Base-by-base conservation (phyloP, 2,329 filamentous ascomycete species). In the Hypocreales sp. region DNA sequence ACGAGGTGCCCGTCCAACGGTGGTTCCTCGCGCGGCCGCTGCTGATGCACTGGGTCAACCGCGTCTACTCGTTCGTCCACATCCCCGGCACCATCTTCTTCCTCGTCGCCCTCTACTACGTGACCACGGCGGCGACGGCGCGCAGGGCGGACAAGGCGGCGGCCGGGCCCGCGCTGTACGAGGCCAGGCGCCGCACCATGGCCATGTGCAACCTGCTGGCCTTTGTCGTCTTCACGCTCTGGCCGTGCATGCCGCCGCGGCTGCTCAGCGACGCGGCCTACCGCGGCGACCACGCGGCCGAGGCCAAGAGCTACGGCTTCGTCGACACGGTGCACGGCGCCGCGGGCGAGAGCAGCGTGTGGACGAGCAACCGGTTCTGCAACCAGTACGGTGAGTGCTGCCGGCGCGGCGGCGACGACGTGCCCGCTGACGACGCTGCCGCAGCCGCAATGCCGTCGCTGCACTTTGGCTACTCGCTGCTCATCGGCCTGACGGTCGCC, bases 61-160 rank as follows among this genome's bases (percentile, higher is more conserved):
- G 75, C 41, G 62, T 68, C 16, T 82, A 82, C 51, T 80, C 75
- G 5, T 81, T 80, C 50, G 79, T 83, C 41, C 78, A 82, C 47
- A 82, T 82, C 31, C 78, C 77, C 1, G 77, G 75, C 10, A 81
- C 76, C 5, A 81, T 82, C 37, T 60, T 75, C 24, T 83, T 80
- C 42, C 82, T 80, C 42, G 54, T 64, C 20, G 64, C 69, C 43
- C 61, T 82, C 5, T 82, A 71, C 53, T 79, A 77, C 53, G 65
- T 76, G 44, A 80, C 74, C 25, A 79, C 72, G 15, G 44, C 17
- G 32, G 42, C 29, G 27, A 34, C 22, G 37, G 36, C 25, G n/a
- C n/a, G n/a, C n/a, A n/a, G n/a, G n/a, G n/a, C n/a, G n/a, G 46
- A 52, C 22, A 40, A 41, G n/a, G 35, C 50, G 14, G 35, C 43